Conservation (phyloP, 139 green algal genomes). For the Micractinium sp. region DNA sequence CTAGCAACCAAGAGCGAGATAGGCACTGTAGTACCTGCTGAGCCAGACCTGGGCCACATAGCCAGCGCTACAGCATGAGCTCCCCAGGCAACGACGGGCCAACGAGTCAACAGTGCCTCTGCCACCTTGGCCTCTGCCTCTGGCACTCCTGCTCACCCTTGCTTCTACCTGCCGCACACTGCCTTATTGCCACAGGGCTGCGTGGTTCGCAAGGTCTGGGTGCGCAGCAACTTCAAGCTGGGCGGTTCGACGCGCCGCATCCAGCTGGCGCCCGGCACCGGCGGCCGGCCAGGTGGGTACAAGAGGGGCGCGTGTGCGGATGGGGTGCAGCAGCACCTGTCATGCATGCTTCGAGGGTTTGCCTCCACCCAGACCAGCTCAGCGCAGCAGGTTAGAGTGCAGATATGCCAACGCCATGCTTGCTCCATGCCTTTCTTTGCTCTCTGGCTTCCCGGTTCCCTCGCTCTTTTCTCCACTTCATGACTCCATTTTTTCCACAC, state of each 20-base stretch:
- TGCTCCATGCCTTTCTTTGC: background rate
- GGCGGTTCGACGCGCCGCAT: conserved; percentile 15
- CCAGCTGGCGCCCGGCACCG: conserved; percentile 1
- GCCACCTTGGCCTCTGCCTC: too few relatives aligned
- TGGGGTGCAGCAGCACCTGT: background rate
- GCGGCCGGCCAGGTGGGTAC: background rate
- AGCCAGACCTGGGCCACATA: background rate
- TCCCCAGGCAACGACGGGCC: too few relatives aligned
- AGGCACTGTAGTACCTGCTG: background rate
- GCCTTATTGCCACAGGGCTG: background rate
- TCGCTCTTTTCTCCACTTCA: background rate
- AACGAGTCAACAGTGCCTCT: too few relatives aligned
- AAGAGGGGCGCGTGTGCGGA: background rate
- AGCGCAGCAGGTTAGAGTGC: too few relatives aligned
- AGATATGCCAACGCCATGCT: too few relatives aligned
- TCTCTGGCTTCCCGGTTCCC: background rate
- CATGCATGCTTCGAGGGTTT: background rate
- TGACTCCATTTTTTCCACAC: background rate
- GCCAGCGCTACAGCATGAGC: background rate
- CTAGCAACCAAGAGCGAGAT: too few relatives aligned
- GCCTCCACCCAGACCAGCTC: too few relatives aligned
- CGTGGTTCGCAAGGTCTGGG: conserved; percentile 30
- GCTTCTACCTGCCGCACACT: background rate
- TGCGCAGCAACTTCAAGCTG: conserved; percentile 28
- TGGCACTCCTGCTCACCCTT: background rate